Base-by-base conservation (phyloP, 1,284 basidiomycete species). In the Sporisorium exsertum region DNA sequence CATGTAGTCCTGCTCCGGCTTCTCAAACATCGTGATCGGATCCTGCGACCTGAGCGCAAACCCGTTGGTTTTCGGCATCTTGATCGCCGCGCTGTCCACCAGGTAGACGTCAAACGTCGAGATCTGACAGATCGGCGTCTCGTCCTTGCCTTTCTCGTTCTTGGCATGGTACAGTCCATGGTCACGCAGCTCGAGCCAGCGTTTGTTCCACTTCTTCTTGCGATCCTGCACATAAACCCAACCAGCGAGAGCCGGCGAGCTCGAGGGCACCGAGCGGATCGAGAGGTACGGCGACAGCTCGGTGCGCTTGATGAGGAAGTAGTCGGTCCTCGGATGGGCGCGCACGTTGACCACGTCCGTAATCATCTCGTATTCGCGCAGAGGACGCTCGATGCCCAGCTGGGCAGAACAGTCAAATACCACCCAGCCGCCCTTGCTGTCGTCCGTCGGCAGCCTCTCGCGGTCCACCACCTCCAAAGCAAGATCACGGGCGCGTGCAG, bases 141-240 rank as follows among this genome's bases (percentile, higher is more conserved):
- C 82, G 46, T 84, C 79, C 60, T 83, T 84, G 60, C 83, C 82
- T 65, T 80, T 84, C 26, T 84, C 83, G 27, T 78, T 78, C 69
- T 83, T 83, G 29, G 83, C 83, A 33, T 80, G 76, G 52, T 65
- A 85, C 6, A 85, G 70, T 13, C 61, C 64, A 26, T 85, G 81
- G 29, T 85, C 84, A 7, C 83, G 78, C 53, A 85, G 64, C 68
- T 85, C 84, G 37, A 85, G 69, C 84, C 84, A 85, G 6, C 81
- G 70, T 56, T 80, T 81, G 56, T 57, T 75, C 81, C 83, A 84
- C 61, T 81, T 83, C 50, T 75, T 73, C 58, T 77, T 78, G 26
- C 79, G 72, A 18, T 77, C 76, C 57, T 80, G 82, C 27, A 84
- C 61, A 10, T 81, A 80, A 13, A 84, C 82, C 49, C 69, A 83